Percentiles rank a stretch among this genome's conserved stretches.
These are phyloP conservation scores for Fusarium devonianum DNA, from an alignment of 2,329 filamentous ascomycete species.

Conservation along the genomic window DNA sequence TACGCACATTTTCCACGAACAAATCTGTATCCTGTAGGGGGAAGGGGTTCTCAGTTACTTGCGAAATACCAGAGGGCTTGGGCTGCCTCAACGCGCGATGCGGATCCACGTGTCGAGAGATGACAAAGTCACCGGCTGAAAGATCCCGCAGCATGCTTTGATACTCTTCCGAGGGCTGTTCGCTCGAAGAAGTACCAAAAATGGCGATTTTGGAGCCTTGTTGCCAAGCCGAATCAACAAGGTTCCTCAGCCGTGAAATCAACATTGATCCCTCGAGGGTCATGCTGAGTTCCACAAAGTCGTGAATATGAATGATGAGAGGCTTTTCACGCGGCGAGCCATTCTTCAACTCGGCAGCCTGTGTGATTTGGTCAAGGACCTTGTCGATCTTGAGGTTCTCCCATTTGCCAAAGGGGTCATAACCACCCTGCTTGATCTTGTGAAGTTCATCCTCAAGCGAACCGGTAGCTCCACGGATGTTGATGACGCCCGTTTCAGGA, in stretches of 20 bases:
- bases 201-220: constrained; percentile 77
- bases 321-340: constrained; percentile 48
- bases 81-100: constrained; percentile 39
- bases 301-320: constrained; percentile 79
- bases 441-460: constrained; percentile 54
- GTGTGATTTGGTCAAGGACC: constrained; percentile 64
- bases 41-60: constrained; percentile 31
- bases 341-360: constrained; percentile 52
- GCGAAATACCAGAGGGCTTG: constrained; percentile 35
- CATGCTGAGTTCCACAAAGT: constrained; percentile 79
- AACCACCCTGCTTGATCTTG: constrained; percentile 50
- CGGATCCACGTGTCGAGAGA: constrained; percentile 45
- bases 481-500: constrained; percentile 45
- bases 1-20: constrained; percentile 55
- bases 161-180: constrained; percentile 56
- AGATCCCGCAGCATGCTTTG: constrained; percentile 49
- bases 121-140: constrained; percentile 52
- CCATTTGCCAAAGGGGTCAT: constrained; percentile 57
- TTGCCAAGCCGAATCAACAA: constrained; percentile 75
- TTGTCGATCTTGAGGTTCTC: constrained; percentile 67
- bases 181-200: constrained; percentile 75
- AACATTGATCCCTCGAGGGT: constrained; percentile 74
- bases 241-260: constrained; percentile 71
- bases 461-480: constrained; percentile 39
- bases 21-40: constrained; percentile 49